Conservation (phyloP, 2,329 filamentous ascomycete genomes). For the Huntiella moniliformis region DNA sequence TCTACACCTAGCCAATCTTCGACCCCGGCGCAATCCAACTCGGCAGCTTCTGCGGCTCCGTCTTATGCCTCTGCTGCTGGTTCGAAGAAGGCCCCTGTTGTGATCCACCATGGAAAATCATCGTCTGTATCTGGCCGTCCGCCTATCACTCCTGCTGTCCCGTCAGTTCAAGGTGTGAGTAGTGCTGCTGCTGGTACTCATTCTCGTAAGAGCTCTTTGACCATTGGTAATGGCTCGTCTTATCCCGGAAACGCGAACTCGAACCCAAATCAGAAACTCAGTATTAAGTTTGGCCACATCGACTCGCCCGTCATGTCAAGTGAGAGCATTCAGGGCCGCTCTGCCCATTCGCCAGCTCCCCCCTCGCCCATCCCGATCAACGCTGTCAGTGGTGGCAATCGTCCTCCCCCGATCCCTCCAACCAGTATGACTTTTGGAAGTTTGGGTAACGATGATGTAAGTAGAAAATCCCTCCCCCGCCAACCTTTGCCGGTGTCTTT, state of each 20-base stretch:
- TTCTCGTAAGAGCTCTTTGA: constrained; percentile 72
- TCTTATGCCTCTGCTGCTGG: constrained; percentile 51
- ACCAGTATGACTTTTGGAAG: constrained; percentile 68
- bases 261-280: constrained; percentile 37
- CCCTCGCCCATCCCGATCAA: constrained; percentile 88
- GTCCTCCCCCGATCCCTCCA: constrained; percentile 61
- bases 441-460: constrained; percentile 57
- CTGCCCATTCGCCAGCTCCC: constrained; percentile 58
- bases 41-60: constrained; percentile 36
- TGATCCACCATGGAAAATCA: constrained; percentile 41
- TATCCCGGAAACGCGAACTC: constrained; percentile 59
- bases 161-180: constrained; percentile 20
- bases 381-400: constrained; percentile 55
- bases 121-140: constrained; percentile 57
- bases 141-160: constrained; percentile 50
- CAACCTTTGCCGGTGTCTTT: too few relatives aligned
- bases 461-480: constrained; percentile 25
- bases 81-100: constrained; percentile 37
- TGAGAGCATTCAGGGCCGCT: constrained; percentile 42
- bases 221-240: constrained; percentile 68
- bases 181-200: constrained; percentile 43
- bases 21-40: constrained; percentile 35
- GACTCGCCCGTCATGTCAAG: constrained; percentile 48
- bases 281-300: constrained; percentile 67
- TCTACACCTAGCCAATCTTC: constrained; percentile 29